These are phyloP conservation scores for Ramalina intermedia DNA, from an alignment of 495 filamentous ascomycete genomes.

Conservation along the genomic window DNA sequence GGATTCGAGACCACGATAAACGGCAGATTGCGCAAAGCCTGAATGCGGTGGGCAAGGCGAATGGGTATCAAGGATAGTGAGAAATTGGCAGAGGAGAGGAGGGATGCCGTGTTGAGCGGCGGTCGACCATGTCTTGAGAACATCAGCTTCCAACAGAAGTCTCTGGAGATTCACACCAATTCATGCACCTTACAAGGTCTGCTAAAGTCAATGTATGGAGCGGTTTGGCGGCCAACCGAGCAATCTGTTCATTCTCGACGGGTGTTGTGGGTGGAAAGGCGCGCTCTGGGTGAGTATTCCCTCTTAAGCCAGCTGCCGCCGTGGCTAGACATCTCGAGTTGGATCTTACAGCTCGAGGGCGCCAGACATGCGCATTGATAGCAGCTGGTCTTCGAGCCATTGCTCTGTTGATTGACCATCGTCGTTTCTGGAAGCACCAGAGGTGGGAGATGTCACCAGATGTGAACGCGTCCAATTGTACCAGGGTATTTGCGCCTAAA, in stretches of 20 bases:
- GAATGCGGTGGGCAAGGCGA: constrained; percentile 86
- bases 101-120: constrained; percentile 61
- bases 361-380: not conserved
- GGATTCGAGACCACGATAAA: constrained; percentile 97
- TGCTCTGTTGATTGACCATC: not conserved
- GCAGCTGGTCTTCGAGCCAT: constrained; percentile 3
- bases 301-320: not conserved
- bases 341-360: not conserved
- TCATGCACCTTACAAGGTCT: constrained; percentile 65
- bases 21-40: constrained; percentile 80
- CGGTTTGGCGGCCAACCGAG: constrained; percentile 59
- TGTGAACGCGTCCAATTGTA: no score
- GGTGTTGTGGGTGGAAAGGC: constrained; percentile 16
- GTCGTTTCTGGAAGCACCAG: no score
- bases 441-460: no score
- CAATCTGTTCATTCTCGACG: constrained; percentile 57
- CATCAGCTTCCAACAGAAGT: constrained; percentile 1
- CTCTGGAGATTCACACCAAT: not conserved
- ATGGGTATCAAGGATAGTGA: constrained; percentile 83
- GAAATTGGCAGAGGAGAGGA: constrained; percentile 85
- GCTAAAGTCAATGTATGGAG: constrained; percentile 71
- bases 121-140: constrained; percentile 67
- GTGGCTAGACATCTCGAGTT: not conserved
- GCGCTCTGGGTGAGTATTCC: not conserved
- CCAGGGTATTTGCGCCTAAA: no score